A percentile compares a stretch with the other conserved stretches of the same genome.
phyloP scores from a whole-genome alignment of 2,329 filamentous ascomycete genomes.

The Aspergillus calidoustus region DNA sequence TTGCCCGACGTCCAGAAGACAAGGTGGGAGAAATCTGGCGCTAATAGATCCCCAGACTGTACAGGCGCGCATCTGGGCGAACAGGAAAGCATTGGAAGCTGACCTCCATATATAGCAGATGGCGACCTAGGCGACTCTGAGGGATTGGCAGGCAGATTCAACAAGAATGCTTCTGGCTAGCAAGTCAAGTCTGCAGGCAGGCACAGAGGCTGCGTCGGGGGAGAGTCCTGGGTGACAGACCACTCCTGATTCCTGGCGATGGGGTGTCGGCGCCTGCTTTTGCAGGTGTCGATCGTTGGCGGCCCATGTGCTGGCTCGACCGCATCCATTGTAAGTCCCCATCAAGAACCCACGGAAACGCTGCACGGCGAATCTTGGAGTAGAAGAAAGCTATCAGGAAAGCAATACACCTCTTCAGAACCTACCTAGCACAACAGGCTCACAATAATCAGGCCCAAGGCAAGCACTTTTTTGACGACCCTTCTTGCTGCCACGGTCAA shows the following conservation, averaged over 20 bases:
- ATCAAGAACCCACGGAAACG: not conserved
- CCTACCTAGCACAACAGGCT: not conserved
- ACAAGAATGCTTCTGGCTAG: conserved; percentile 14
- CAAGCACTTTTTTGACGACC: not conserved
- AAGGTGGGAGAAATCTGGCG: not conserved
- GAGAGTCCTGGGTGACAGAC: conserved; percentile 4
- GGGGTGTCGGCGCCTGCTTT: conserved; percentile 5
- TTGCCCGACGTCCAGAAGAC: not conserved
- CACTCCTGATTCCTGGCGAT: not conserved
- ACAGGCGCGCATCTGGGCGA: conserved; percentile 19
- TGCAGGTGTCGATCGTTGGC: conserved; percentile 9
- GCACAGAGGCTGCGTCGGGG: conserved; percentile 15
- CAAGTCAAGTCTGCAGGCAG: not conserved
- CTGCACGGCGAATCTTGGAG: not conserved
- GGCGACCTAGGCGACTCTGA: conserved; percentile 8
- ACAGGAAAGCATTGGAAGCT: conserved; percentile 5
- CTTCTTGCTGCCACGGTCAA: not conserved
- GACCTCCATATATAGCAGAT: conserved; percentile 24
- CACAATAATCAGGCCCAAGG: not conserved
- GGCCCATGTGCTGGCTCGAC: not conserved
- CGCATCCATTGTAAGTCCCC: not conserved
- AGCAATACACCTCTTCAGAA: not conserved
- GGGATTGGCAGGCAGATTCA: conserved; percentile 22
- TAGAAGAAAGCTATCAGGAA: not conserved
- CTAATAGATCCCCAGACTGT: conserved; percentile 7